These are phyloP conservation scores for Globisporangium splendens DNA, from an alignment of 352 stramenopile genomes.

Conservation along the genomic window DNA sequence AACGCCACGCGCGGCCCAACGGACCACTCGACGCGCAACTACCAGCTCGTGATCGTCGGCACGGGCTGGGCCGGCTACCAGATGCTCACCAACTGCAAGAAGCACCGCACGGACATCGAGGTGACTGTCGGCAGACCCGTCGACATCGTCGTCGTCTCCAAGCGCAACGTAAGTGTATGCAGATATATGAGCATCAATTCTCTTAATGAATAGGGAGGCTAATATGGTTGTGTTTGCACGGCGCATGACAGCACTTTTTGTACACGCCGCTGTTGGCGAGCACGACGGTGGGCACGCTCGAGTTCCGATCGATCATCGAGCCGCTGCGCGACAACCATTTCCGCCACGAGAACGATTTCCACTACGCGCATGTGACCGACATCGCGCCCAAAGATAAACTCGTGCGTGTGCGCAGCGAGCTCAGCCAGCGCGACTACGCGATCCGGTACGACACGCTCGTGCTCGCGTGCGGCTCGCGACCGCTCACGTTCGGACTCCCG, in stretches of 20 bases:
- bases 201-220: neutral
- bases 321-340: conserved; percentile 88
- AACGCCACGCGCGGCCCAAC: neutral
- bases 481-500: conserved; percentile 93
- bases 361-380: conserved; percentile 60
- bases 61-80: conserved; percentile 80
- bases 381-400: conserved; percentile 80
- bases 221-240: conserved; percentile 3
- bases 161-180: conserved; percentile 55
- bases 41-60: conserved; percentile 74
- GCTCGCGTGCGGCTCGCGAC: conserved; percentile 90
- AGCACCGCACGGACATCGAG: conserved; percentile 73
- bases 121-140: conserved; percentile 46
- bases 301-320: conserved; percentile 97
- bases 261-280: conserved; percentile 97
- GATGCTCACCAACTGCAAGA: conserved; percentile 73
- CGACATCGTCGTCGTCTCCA: conserved; percentile 76
- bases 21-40: conserved; percentile 31
- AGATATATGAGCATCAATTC: neutral
- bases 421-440: conserved; percentile 58
- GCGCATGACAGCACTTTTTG: conserved; percentile 88
- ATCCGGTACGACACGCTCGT: conserved; percentile 94
- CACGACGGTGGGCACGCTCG: conserved; percentile 94
- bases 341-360: conserved; percentile 69
- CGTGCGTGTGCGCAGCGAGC: conserved; percentile 66